Base-by-base conservation (phyloP, 2,329 filamentous ascomycete species). In the Diplocarpon rosae region DNA sequence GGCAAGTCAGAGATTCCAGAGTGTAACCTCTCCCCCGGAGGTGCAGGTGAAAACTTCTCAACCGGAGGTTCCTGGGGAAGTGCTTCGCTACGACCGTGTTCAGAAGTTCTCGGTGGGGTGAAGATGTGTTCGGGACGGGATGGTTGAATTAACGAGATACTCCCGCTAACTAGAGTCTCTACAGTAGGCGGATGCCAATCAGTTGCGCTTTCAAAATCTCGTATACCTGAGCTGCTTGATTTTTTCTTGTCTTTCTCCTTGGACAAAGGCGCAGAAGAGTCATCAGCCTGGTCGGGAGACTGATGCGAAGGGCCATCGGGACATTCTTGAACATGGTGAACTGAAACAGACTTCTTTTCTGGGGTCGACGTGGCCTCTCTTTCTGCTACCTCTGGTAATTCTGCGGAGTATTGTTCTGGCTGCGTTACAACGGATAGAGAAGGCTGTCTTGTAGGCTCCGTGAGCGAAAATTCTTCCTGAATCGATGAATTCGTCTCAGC, bases 1-100 rank as follows among this genome's bases (percentile, higher is more conserved):
- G 55, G 56, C 28, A 60, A 45, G 27, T 52, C 51, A 12, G 53
- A 55, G 13, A 59, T 48, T 24, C 54, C 46, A 16, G 48, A 47
- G 17, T 41, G 54, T 44, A 44, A 47, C 20, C 4, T 24, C 7
- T 37, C 50, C 27, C 44, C 52, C 8, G 51, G 43, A 36, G 51
- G 45, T 24, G 39, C 44, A 14, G 47, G 47, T 35, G 39, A 45
- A 32, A 35, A 44, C 27, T 44, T 43, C 11, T 54, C 50, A 37
- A 10, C 9, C 3, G 43, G 33, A 17, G 39, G 31, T 27, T 50
- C 44, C 30, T 37, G 38, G 10, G 34, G 37, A 9, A 34, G 4
- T n/a, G 39, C 30, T 27, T 37, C 40, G 14, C 37, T 51, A 14
- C 50, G 39, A 17, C 16, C 20, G 6, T 43, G 17, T 14, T 45